Evolutionary conservation across 495 filamentous ascomycete genomes (phyloP), one percentile per base, ranked within the genome.

Genomic region (Penicillium riverlandense): DNA sequence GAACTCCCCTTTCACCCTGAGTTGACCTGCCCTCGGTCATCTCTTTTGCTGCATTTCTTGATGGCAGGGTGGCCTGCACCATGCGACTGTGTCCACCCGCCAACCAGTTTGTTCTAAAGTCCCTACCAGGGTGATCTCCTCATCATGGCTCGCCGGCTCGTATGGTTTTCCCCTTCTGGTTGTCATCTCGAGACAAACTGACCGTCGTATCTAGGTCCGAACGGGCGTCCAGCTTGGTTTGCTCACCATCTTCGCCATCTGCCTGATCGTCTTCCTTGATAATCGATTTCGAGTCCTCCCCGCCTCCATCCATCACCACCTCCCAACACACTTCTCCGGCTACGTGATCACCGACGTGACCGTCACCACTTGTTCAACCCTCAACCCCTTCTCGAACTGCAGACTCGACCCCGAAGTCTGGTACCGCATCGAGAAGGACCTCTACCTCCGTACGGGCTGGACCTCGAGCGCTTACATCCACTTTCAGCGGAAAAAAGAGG

Each of bases 371-470:
- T 97, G 94, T 66, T 85, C 82, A 4, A 66, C 72, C 10, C 41
- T 91, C 46, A 90, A 90, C 60, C 58, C 83, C 33, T 82, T 96
- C 43, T 84, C 82, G 3, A 80, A 71, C 41, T 97, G 92, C 74
- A 82, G 78, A 49, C 77, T 95, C 43, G 82, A 90, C 60, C 61
- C 78, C n/a, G 66, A 76, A 35, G 58, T 72, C 44, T 98, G 92
- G 92, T 77, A 85, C 47, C 82, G 86, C 41, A 70, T 97, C 48
- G 86, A 95, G 44, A 98, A 97, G 69, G 90, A 98, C 57, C 77
- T 98, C 1, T 92, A 90, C 62, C 75, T 98, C 12, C 76, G 75
- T 46, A 75, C 75, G 35, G 75, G 77, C 39, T 87, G 84, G 77
- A 69, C 88, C 36, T 81, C 78, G 33, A 83, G 76, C 57, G 94